Percentiles rank a stretch among this genome's conserved stretches.
Conservation (phyloP, 1,284 basidiomycete species). For the Malassezia restricta region DNA sequence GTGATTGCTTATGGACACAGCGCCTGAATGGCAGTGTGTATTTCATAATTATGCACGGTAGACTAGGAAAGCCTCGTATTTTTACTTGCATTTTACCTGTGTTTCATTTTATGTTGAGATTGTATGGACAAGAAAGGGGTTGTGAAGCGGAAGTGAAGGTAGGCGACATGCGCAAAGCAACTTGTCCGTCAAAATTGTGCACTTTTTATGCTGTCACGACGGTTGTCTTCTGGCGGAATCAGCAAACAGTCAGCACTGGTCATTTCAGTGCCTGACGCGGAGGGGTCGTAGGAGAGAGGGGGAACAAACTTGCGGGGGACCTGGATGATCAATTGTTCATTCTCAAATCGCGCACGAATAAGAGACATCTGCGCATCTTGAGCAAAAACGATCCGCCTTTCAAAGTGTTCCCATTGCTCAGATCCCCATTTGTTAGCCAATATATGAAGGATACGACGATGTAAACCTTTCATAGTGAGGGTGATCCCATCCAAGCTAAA, state of each 20-base stretch:
- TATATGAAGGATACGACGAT: slow-evolving; percentile 36
- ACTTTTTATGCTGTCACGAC: not conserved
- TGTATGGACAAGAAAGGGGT: not conserved
- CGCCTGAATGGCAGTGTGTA: not conserved
- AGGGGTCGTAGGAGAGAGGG: not conserved
- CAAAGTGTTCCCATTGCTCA: slow-evolving; percentile 30
- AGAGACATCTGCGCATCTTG: slow-evolving; percentile 7
- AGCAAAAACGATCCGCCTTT: slow-evolving; percentile 32
- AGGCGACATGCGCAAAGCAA: no score
- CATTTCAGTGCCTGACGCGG: not conserved
- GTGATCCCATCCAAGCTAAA: slow-evolving; percentile 37
- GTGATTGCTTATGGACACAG: slow-evolving; percentile 31
- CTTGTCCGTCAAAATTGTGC: not conserved
- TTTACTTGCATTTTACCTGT: not conserved
- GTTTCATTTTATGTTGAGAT: not conserved
- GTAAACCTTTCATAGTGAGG: slow-evolving; percentile 32
- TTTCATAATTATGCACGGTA: not conserved
- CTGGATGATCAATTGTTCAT: slow-evolving; percentile 2
- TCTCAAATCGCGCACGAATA: slow-evolving; percentile 15
- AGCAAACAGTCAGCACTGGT: not conserved
- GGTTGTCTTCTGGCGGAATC: not conserved
- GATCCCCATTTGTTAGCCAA: slow-evolving; percentile 37
- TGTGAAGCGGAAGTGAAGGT: no score
- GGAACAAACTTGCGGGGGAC: slow-evolving; percentile 1
- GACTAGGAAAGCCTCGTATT: not conserved